Evolutionary conservation across 257 asterid genomes (phyloP), one percentile per base, ranked within the genome.

Genomic region (Penstemon barbatus): DNA sequence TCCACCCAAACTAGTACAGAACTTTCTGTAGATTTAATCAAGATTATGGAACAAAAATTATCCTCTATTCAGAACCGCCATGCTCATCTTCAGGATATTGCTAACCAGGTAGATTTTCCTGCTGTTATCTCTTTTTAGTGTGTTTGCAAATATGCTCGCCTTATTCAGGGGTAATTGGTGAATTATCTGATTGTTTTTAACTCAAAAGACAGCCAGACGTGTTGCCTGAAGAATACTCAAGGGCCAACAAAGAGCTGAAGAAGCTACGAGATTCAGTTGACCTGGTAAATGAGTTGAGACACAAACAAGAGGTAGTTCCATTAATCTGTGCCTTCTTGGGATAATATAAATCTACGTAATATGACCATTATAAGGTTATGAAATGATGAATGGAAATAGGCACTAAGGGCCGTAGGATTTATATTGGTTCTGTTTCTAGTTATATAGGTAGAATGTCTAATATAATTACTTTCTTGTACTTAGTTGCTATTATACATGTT

Each of bases 191-290:
- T 25, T 76, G 66, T 54, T n/a, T 36, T 45, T 50, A 33, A 49
- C 75, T 72, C 68, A 82, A 70, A 87, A 83, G 82, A 71, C 86
- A 93, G 97, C 82, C 97, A 15, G 96, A 88, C 46, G 85, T 78
- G 50, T 81, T 81, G 63, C 95, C 95, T 6, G 86, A 82, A 44
- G 92, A 88, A 45, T 88, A 88, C 75, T 81, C 96, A 40, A 75
- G 58, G 57, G 96, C 96, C 54, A 90, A 90, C 68, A 93, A 90
- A 73, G 97, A 93, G 87, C 84, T 93, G 33, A 86, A 85, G 81
- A 90, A 78, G 78, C 89, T 90, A 73, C 91, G 85, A 39, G 79
- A 77, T 74, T 80, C 88, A 11, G 74, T 85, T 12, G 82, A 87
- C 59, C 78, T 85, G 39, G 85, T 88, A 65, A 73, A 78, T 65